phyloP scores from a whole-genome alignment of 768 basidiomycete genomes.

The Boletus huronensis region DNA sequence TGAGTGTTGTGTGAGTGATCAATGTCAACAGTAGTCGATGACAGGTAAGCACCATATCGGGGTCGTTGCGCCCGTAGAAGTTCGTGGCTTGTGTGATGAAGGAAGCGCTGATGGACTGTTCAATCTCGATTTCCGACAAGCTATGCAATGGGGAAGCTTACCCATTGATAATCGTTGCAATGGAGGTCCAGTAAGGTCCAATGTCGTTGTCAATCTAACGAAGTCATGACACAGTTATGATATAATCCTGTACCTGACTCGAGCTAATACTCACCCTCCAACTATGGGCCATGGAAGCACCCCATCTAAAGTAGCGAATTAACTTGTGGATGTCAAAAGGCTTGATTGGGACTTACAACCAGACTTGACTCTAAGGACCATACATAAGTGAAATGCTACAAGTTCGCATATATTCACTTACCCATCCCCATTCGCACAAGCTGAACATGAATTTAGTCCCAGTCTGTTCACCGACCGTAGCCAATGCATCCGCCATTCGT shows the following conservation, averaged over 20 bases:
- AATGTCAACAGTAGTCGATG: background rate
- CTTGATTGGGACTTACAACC: conserved; percentile 50
- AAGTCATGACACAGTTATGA: background rate
- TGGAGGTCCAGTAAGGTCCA: conserved; percentile 46
- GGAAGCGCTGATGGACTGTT: conserved; percentile 45
- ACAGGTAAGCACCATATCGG: conserved; percentile 51
- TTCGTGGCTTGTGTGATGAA: conserved; percentile 60
- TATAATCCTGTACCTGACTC: background rate
- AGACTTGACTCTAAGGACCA: conserved; percentile 49
- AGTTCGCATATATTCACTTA: conserved; percentile 28
- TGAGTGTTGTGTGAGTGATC: conserved; percentile 7
- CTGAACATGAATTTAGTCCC: conserved; percentile 57
- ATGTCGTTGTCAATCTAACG: conserved; percentile 18
- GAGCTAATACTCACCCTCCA: conserved; percentile 37
- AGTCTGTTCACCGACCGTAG: conserved; percentile 39
- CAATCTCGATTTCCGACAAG: background rate
- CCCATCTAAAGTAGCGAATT: conserved; percentile 30
- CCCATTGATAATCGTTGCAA: conserved; percentile 54
- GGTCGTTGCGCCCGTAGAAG: conserved; percentile 62
- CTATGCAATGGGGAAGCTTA: conserved; percentile 21
- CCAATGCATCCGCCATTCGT: conserved; percentile 58
- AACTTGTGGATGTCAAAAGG: background rate
- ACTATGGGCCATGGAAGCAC: conserved; percentile 36
- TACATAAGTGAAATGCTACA: background rate
- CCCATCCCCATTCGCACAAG: conserved; percentile 66